phyloP scores from a whole-genome alignment of 768 basidiomycete genomes.

The Hygrophoropsis aurantiaca region DNA sequence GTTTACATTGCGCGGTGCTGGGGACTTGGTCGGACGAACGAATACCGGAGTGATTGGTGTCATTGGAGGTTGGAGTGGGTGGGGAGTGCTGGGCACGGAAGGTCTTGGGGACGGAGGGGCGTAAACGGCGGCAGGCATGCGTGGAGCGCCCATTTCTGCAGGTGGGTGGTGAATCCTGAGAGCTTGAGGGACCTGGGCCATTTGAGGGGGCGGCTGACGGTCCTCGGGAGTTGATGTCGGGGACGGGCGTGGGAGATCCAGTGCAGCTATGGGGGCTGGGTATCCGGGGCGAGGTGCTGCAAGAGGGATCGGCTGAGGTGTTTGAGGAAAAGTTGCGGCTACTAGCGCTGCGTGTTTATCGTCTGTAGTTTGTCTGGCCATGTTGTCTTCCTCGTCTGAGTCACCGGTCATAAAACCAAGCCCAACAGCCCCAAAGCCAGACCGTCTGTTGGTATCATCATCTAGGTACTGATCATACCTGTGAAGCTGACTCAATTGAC shows the following conservation, averaged over 20 bases:
- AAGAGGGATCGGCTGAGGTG: constrained; percentile 42
- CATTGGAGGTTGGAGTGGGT: constrained; percentile 73
- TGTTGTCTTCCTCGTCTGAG: constrained; percentile 41
- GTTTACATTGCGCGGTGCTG: constrained; percentile 42
- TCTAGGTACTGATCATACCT: constrained; percentile 68
- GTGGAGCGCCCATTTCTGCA: constrained; percentile 15
- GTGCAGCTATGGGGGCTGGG: constrained; percentile 64
- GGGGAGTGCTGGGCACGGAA: constrained; percentile 55
- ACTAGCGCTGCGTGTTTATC: constrained; percentile 37
- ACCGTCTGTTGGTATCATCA: constrained; percentile 41
- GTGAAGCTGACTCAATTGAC: constrained; percentile 7
- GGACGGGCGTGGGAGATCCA: constrained; percentile 54
- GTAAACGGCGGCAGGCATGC: constrained; percentile 32
- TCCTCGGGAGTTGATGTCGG: constrained; percentile 37
- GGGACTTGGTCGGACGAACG: constrained; percentile 53
- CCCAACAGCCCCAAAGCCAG: constrained; percentile 54
- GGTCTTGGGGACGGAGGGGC: constrained; percentile 27
- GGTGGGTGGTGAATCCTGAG: constrained; percentile 19
- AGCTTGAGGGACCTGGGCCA: constrained; percentile 11
- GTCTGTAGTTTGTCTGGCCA: constrained; percentile 8
- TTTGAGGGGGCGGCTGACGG: constrained; percentile 18
- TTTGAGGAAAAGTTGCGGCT: constrained; percentile 23
- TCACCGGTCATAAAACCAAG: constrained; percentile 44
- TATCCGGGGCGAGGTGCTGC: constrained; percentile 76
- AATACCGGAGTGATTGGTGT: constrained; percentile 82